Percentiles rank a stretch among this genome's conserved stretches.
Conservation (phyloP, 768 basidiomycete genomes). For the Cytidiella melzeri region DNA sequence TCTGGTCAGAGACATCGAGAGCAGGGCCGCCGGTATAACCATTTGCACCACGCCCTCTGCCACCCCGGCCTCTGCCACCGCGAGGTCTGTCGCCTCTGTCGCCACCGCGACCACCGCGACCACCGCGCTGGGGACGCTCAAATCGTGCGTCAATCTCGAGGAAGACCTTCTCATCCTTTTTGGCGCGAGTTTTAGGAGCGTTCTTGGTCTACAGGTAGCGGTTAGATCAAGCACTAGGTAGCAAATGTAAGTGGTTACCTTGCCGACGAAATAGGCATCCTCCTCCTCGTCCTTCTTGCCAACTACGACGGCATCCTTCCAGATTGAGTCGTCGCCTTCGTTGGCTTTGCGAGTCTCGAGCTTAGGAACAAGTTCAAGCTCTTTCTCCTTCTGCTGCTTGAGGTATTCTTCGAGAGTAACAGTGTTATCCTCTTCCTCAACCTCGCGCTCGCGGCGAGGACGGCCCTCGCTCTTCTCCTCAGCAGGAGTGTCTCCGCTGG, state of each 20-base stretch:
- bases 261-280: conserved; percentile 79
- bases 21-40: conserved; percentile 31
- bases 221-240: background rate
- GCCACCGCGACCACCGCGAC: conserved; percentile 48
- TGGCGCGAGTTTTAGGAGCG: conserved; percentile 57
- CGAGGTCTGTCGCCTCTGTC: conserved; percentile 34
- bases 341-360: conserved; percentile 75
- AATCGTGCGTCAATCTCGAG: conserved; percentile 91
- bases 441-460: conserved; percentile 48
- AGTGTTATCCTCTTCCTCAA: conserved; percentile 88
- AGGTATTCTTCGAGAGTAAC: conserved; percentile 92
- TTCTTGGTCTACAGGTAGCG: conserved; percentile 45
- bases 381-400: conserved; percentile 69
- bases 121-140: conserved; percentile 71
- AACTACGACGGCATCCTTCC: conserved; percentile 66
- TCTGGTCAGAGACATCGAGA: conserved; percentile 76
- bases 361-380: conserved; percentile 56
- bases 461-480: conserved; percentile 26
- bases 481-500: conserved; percentile 26
- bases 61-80: conserved; percentile 38
- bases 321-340: conserved; percentile 67
- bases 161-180: conserved; percentile 89
- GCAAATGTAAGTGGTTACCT: too few relatives aligned
- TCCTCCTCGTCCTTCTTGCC: conserved; percentile 58
- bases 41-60: conserved; percentile 36